Base-by-base conservation (phyloP, 2,329 filamentous ascomycete species). In the Madurella fahalii region DNA sequence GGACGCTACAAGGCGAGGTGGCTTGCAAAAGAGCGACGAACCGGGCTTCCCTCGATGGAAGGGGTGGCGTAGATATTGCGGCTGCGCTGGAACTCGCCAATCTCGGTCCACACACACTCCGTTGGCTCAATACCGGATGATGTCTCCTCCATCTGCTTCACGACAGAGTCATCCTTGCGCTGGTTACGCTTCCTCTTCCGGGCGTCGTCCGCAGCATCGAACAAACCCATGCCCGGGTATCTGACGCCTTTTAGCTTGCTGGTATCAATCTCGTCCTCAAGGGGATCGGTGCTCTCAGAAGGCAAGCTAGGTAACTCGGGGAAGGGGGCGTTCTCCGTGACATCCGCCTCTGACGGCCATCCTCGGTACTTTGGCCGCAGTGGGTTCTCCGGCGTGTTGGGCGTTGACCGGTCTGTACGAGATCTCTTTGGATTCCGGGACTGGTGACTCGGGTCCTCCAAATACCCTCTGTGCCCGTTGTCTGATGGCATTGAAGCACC, bases 171-270 rank as follows among this genome's bases (percentile, higher is more conserved):
- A 51, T 86, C 82, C 68, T 93, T 93, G 63, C 86, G 84, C 70
- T 93, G 89, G 66, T 92, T 92, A 49, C 89, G 78, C 72, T 83
- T 89, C 44, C 85, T 80, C 63, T 83, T 86, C 77, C 88, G 86
- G 57, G 86, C 82, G 15, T 84, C 79, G 4, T 85, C 88, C 4
- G 89, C 89, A 50, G 89, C 84, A 68, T 93, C 89, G 66, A 92
- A 91, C n/a, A 90, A 78, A 50, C 82, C 81, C 88, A 92, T 92
- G 16, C 89, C 89, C 2, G 86, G 85, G 78, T 85, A 90, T 45
- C 83, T 74, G n/a, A 85, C 74, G 2, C 88, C 88, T 68, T 92
- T 92, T 50, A 91, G 76, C 64, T 76, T 81, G 55, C 69, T 74
- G 7, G 60, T 61, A n/a, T 70, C 64, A 13, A 57, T 52, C 1